These are phyloP conservation scores for Neurospora africana DNA, from an alignment of 495 filamentous ascomycete genomes.

Conservation along the genomic window DNA sequence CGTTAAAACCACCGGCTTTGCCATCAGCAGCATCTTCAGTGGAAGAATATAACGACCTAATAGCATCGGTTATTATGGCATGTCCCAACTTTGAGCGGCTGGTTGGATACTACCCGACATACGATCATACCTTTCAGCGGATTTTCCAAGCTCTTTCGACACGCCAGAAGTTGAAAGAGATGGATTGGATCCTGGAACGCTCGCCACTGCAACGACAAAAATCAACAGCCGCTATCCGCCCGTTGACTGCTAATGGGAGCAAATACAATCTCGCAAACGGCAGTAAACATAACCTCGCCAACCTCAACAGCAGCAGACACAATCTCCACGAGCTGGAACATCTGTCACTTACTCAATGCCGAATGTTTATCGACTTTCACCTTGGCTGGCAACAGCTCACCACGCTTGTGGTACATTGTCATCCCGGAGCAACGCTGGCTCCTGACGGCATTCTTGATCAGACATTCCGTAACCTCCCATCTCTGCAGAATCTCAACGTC, in stretches of 20 bases:
- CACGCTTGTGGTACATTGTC: slow-evolving; percentile 64
- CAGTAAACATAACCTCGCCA: slow-evolving; percentile 6
- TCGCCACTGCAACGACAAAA: slow-evolving; percentile 24
- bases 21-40: slow-evolving; percentile 38
- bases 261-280: background rate
- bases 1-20: slow-evolving; percentile 61
- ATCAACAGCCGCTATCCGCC: background rate
- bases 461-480: slow-evolving; percentile 53
- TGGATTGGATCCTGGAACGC: slow-evolving; percentile 61
- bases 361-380: slow-evolving; percentile 61
- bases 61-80: slow-evolving; percentile 72
- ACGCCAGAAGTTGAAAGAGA: slow-evolving; percentile 60
- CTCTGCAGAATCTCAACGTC: slow-evolving; percentile 61
- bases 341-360: slow-evolving; percentile 50
- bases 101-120: slow-evolving; percentile 57
- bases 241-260: background rate
- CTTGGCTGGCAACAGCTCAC: slow-evolving; percentile 58
- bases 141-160: slow-evolving; percentile 72
- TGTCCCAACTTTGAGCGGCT: slow-evolving; percentile 77
- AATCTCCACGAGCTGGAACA: slow-evolving; percentile 33
- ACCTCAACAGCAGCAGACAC: background rate
- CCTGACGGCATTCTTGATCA: slow-evolving; percentile 58
- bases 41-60: slow-evolving; percentile 56
- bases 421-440: slow-evolving; percentile 50
- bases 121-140: slow-evolving; percentile 63